Percentiles rank a stretch among this genome's conserved stretches.
These are phyloP conservation scores for Phylloporus sp. DNA, from an alignment of 768 basidiomycete species.

Conservation along the genomic window DNA sequence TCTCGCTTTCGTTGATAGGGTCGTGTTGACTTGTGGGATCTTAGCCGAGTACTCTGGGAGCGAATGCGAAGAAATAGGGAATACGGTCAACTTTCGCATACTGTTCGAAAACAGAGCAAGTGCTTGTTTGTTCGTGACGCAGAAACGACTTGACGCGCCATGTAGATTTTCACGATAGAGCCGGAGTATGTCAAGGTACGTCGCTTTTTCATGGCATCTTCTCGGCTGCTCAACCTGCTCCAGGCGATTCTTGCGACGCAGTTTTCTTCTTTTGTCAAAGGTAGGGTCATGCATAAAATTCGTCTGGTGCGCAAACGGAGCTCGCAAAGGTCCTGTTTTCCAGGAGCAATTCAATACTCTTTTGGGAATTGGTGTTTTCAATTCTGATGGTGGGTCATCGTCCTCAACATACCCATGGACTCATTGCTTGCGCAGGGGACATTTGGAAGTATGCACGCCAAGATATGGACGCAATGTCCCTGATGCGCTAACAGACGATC, in stretches of 20 bases:
- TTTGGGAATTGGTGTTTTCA: conserved; percentile 38
- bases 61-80: conserved; percentile 18
- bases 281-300: conserved; percentile 8
- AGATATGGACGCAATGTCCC: not conserved
- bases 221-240: not conserved
- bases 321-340: conserved; percentile 21
- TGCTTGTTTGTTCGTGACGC: not conserved
- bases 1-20: too few relatives aligned
- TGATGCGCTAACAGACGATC: not conserved
- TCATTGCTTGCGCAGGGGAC: conserved; percentile 21
- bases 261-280: conserved; percentile 35
- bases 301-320: not conserved
- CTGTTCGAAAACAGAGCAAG: conserved; percentile 28
- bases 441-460: conserved; percentile 34
- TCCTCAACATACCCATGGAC: not conserved
- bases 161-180: conserved; percentile 35
- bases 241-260: conserved; percentile 37
- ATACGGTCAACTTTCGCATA: conserved; percentile 20
- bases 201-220: not conserved
- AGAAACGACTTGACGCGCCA: not conserved
- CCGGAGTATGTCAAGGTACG: conserved; percentile 39
- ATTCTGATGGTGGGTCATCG: conserved; percentile 33
- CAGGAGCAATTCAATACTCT: conserved; percentile 24
- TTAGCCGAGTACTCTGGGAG: conserved; percentile 11
- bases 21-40: not conserved